Percentiles rank a stretch among this genome's conserved stretches.
These are phyloP conservation scores for Aureobasidium sp. DNA, from an alignment of 2,329 filamentous ascomycete species.

Conservation along the genomic window DNA sequence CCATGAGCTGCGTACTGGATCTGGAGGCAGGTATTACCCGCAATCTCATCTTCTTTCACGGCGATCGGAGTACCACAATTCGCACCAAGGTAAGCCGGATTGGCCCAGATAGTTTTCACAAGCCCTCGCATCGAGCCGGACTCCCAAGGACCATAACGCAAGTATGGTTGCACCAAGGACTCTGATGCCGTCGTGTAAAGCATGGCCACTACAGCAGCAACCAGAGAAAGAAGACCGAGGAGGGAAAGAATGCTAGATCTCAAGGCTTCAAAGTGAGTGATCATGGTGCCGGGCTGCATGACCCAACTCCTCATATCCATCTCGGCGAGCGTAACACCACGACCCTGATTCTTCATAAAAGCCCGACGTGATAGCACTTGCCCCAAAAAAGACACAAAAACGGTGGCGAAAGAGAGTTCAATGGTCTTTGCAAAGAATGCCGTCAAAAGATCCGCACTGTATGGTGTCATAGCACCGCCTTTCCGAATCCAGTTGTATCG, in stretches of 20 bases:
- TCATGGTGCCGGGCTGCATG: constrained; percentile 52
- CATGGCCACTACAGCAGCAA: constrained; percentile 58
- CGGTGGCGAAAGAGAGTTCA: constrained; percentile 70
- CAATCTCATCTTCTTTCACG: constrained; percentile 20
- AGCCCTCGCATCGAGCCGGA: constrained; percentile 46
- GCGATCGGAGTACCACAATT: constrained; percentile 58
- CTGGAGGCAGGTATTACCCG: constrained; percentile 55
- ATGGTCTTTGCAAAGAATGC: constrained; percentile 68
- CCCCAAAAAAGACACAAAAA: constrained; percentile 67
- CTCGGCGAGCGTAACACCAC: constrained; percentile 66
- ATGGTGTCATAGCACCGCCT: constrained; percentile 48
- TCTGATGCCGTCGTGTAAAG: constrained; percentile 73
- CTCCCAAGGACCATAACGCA: constrained; percentile 53
- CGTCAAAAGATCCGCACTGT: constrained; percentile 61
- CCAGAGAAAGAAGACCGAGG: constrained; percentile 57
- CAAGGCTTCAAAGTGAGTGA: constrained; percentile 62
- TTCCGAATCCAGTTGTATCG: constrained; percentile 52
- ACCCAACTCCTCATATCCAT: constrained; percentile 71
- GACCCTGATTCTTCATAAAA: constrained; percentile 42
- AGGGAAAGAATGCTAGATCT: constrained; percentile 57
- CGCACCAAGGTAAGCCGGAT: constrained; percentile 48
- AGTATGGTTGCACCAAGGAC: constrained; percentile 65
- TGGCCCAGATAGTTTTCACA: constrained; percentile 58
- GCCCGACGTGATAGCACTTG: constrained; percentile 67
- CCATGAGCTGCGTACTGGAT: constrained; percentile 63